Conservation (phyloP, 352 stramenopile species). For the Pythium inflatum region DNA sequence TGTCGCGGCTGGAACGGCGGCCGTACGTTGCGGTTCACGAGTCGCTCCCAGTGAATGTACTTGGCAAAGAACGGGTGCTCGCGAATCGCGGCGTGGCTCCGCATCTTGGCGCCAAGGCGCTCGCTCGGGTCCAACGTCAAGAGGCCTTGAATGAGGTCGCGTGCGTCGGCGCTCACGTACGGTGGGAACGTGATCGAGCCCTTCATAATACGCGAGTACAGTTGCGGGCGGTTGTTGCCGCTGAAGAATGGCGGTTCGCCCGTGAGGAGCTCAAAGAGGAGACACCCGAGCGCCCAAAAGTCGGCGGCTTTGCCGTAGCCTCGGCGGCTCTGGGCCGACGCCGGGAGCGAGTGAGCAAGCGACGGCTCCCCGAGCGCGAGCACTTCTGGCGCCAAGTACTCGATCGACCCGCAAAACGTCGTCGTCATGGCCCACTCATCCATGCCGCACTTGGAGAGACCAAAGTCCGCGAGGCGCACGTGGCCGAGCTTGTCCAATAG, state of each 20-base stretch:
- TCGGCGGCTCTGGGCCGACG: slow-evolving; percentile 52
- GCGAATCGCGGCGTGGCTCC: slow-evolving; percentile 73
- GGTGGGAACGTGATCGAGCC: slow-evolving; percentile 77
- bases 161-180: slow-evolving; percentile 63
- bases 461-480: slow-evolving; percentile 84
- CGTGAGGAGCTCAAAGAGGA: slow-evolving; percentile 95
- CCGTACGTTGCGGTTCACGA: slow-evolving; percentile 77
- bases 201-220: slow-evolving; percentile 70
- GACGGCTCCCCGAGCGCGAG: slow-evolving; percentile 32
- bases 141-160: slow-evolving; percentile 85
- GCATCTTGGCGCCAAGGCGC: slow-evolving; percentile 84
- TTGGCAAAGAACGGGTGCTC: slow-evolving; percentile 80
- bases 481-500: slow-evolving; percentile 74
- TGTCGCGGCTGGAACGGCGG: slow-evolving; percentile 83
- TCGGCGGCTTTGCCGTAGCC: slow-evolving; percentile 91
- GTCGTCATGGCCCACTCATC: slow-evolving; percentile 76
- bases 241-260: slow-evolving; percentile 92
- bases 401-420: slow-evolving; percentile 90
- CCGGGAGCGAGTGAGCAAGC: background rate
- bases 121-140: slow-evolving; percentile 92
- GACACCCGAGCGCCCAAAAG: slow-evolving; percentile 93
- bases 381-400: slow-evolving; percentile 94
- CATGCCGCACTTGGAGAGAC: slow-evolving; percentile 81
- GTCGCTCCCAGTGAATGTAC: slow-evolving; percentile 81
- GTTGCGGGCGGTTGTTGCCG: slow-evolving; percentile 68